phyloP scores from a whole-genome alignment of 2,329 filamentous ascomycete genomes.

The Pyricularia sp. region DNA sequence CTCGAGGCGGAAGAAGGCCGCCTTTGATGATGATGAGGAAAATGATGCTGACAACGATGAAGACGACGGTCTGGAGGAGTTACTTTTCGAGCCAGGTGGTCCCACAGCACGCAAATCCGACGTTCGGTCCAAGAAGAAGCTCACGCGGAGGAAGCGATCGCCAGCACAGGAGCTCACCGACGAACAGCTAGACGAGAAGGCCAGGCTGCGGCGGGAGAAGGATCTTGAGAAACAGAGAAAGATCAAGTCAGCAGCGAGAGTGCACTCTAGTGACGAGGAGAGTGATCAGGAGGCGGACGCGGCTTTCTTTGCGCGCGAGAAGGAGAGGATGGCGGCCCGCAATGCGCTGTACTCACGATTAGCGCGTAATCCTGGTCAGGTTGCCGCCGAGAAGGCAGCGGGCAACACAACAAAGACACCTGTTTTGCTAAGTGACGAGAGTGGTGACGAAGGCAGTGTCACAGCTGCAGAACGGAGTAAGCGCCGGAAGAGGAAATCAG shows the following conservation, averaged over 20 bases:
- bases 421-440: constrained; percentile 14
- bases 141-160: constrained; percentile 36
- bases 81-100: constrained; percentile 61
- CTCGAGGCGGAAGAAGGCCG: constrained; percentile 23
- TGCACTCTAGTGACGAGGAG: constrained; percentile 81
- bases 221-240: constrained; percentile 68
- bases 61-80: constrained; percentile 33
- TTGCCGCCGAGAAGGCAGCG: not conserved
- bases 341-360: constrained; percentile 2
- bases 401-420: constrained; percentile 20
- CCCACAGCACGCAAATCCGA: constrained; percentile 47
- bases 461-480: not conserved
- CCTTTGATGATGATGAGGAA: constrained; percentile 25
- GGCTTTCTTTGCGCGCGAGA: constrained; percentile 69
- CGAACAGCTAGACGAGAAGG: constrained; percentile 55
- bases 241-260: constrained; percentile 77
- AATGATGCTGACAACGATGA: constrained; percentile 30
- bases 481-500: not conserved
- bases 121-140: constrained; percentile 44
- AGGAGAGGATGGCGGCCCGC: constrained; percentile 11
- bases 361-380: not conserved
- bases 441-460: constrained; percentile 17
- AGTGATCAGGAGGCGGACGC: constrained; percentile 64
- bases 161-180: constrained; percentile 35
- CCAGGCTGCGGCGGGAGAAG: constrained; percentile 51